These are phyloP conservation scores for Colletotrichum destructivum DNA, from an alignment of 2,329 filamentous ascomycete genomes.

Conservation along the genomic window DNA sequence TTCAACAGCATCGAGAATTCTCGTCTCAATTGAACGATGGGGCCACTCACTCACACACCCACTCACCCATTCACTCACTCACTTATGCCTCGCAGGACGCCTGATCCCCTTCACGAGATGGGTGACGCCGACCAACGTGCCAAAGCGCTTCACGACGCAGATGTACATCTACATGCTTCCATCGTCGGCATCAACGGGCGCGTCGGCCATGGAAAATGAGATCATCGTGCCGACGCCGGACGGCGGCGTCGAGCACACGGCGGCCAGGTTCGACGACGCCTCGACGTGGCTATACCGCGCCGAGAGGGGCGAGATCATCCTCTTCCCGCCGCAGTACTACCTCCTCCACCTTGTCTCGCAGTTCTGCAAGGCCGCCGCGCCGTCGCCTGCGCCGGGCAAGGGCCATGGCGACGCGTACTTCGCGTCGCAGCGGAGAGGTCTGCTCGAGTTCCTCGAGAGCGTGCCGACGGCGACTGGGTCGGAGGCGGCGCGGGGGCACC, in stretches of 20 bases:
- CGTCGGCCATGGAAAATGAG: slow-evolving; percentile 59
- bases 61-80: background rate
- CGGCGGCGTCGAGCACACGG: slow-evolving; percentile 76
- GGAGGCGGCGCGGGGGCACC: slow-evolving; percentile 56
- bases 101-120: slow-evolving; percentile 90
- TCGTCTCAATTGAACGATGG: background rate
- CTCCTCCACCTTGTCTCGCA: slow-evolving; percentile 73
- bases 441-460: slow-evolving; percentile 68
- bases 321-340: slow-evolving; percentile 93
- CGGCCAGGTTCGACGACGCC: slow-evolving; percentile 82
- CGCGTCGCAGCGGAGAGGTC: slow-evolving; percentile 63
- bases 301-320: slow-evolving; percentile 76
- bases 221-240: slow-evolving; percentile 80
- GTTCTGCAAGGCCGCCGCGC: slow-evolving; percentile 62
- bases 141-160: slow-evolving; percentile 90
- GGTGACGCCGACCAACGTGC: slow-evolving; percentile 83
- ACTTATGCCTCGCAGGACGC: slow-evolving; percentile 59
- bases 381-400: slow-evolving; percentile 44
- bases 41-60: too few relatives aligned
- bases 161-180: slow-evolving; percentile 97
- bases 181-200: slow-evolving; percentile 55
- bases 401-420: slow-evolving; percentile 53
- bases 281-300: slow-evolving; percentile 79
- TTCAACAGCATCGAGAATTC: background rate
- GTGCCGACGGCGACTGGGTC: slow-evolving; percentile 58